Percentiles rank a stretch among this genome's conserved stretches.
These are phyloP conservation scores for Ophiosphaerella herpotricha DNA, from an alignment of 2,329 filamentous ascomycete species.

Conservation along the genomic window DNA sequence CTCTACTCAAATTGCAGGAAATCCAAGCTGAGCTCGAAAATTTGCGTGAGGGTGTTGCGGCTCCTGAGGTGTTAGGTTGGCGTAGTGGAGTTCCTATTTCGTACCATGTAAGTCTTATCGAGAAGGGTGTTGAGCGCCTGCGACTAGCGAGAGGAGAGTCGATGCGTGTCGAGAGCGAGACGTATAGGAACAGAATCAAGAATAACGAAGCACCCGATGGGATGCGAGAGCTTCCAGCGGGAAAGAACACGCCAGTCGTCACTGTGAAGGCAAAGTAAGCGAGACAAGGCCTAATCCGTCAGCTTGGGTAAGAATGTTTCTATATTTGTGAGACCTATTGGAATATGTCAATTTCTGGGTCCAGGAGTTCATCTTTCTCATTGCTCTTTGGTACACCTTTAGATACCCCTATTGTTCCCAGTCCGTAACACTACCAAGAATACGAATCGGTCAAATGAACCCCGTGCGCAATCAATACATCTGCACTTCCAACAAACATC, in stretches of 20 bases:
- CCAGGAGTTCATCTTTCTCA: no score
- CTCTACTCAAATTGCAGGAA: slow-evolving; percentile 73
- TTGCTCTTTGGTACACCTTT: background rate
- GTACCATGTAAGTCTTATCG: slow-evolving; percentile 77
- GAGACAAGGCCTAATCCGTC: no score
- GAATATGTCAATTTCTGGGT: no score
- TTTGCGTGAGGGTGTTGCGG: slow-evolving; percentile 70
- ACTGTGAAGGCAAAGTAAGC: slow-evolving; percentile 16
- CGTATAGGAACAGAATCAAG: slow-evolving; percentile 23
- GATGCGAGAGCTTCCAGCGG: slow-evolving; percentile 15
- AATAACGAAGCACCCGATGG: slow-evolving; percentile 11
- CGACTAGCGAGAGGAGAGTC: slow-evolving; percentile 66
- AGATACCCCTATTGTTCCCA: slow-evolving; percentile 1
- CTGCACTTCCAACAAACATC: slow-evolving; percentile 54
- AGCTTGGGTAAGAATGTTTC: no score
- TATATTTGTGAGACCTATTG: no score
- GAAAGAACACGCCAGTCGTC: slow-evolving; percentile 13
- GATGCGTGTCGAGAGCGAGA: slow-evolving; percentile 63
- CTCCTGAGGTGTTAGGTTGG: slow-evolving; percentile 64
- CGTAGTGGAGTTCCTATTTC: slow-evolving; percentile 64
- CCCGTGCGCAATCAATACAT: slow-evolving; percentile 30
- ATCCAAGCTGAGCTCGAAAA: slow-evolving; percentile 74
- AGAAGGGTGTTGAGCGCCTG: slow-evolving; percentile 72
- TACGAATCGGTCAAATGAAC: background rate
- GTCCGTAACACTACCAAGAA: background rate